phyloP scores from a whole-genome alignment of 805 yeast species.

The Monosporozyma siamensis region DNA sequence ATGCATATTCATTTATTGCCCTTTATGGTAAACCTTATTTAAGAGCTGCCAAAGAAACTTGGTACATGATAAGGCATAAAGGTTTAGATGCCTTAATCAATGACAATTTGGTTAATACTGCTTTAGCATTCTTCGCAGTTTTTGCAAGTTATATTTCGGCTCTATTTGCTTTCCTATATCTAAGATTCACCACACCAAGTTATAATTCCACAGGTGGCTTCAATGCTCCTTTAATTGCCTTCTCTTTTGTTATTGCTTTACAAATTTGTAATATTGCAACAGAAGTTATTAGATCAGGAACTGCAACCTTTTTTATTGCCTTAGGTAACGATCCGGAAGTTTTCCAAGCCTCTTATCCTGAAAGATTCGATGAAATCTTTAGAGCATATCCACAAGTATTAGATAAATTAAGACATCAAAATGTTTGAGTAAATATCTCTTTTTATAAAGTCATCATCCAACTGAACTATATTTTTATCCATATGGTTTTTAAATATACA shows the following conservation, averaged over 20 bases:
- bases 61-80: conserved; percentile 64
- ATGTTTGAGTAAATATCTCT: conserved; percentile 12
- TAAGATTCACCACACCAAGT: conserved; percentile 57
- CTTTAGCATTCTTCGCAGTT: conserved; percentile 65
- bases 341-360: conserved; percentile 63
- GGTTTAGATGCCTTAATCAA: conserved; percentile 81
- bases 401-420: conserved; percentile 37
- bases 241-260: conserved; percentile 59
- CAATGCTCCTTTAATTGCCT: conserved; percentile 68
- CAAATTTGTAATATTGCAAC: conserved; percentile 68
- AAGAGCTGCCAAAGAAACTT: conserved; percentile 71
- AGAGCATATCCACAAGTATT: conserved; percentile 61
- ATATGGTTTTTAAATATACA: too few relatives aligned
- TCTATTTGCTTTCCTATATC: conserved; percentile 53
- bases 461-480: too few relatives aligned
- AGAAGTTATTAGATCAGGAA: conserved; percentile 71
- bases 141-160: conserved; percentile 62
- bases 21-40: conserved; percentile 75
- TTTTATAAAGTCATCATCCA: too few relatives aligned
- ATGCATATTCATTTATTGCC: conserved; percentile 81
- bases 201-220: conserved; percentile 52
- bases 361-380: conserved; percentile 53
- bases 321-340: conserved; percentile 79
- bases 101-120: conserved; percentile 72
- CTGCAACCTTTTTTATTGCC: conserved; percentile 75